Conservation (phyloP, 129 eudicot species). For the Logfia minima region DNA sequence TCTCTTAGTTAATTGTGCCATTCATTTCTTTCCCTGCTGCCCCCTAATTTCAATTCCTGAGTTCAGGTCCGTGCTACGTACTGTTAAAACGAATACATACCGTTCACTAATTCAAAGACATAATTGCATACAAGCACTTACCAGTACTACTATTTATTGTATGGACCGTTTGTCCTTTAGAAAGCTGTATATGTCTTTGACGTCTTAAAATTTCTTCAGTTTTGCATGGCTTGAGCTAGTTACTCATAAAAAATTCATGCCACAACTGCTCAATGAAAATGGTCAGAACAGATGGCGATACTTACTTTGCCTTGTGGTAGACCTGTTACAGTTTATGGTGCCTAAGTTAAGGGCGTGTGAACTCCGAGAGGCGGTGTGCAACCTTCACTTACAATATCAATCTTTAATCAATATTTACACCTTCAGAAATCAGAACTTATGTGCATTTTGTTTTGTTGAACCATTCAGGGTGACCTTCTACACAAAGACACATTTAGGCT, state of each 20-base stretch:
- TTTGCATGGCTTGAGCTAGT: conserved; percentile 87
- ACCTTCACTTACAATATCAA: background rate
- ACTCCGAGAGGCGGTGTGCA: conserved; percentile 60
- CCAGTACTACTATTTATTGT: background rate
- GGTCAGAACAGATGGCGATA: conserved; percentile 74
- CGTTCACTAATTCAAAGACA: no score
- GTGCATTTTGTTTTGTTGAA: conserved; percentile 6
- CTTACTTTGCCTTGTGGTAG: conserved; percentile 60
- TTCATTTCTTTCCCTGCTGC: conserved; percentile 61
- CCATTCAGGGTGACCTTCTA: conserved; percentile 61
- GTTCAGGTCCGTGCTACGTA: conserved; percentile 53
- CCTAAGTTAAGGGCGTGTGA: conserved; percentile 66
- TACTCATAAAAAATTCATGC: conserved; percentile 77
- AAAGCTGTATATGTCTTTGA: background rate
- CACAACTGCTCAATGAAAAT: conserved; percentile 56
- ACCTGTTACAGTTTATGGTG: conserved; percentile 71
- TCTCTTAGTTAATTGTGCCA: background rate
- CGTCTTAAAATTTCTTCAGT: conserved; percentile 35
- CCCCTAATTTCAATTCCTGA: conserved; percentile 62
- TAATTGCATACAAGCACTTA: no score
- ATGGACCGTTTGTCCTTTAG: background rate
- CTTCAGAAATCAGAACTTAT: background rate
- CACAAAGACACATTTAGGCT: conserved; percentile 66
- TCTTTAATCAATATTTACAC: background rate
- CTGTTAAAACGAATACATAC: background rate